These are phyloP conservation scores for Solanum sitiens DNA, from an alignment of 257 asterid genomes.

Conservation along the genomic window DNA sequence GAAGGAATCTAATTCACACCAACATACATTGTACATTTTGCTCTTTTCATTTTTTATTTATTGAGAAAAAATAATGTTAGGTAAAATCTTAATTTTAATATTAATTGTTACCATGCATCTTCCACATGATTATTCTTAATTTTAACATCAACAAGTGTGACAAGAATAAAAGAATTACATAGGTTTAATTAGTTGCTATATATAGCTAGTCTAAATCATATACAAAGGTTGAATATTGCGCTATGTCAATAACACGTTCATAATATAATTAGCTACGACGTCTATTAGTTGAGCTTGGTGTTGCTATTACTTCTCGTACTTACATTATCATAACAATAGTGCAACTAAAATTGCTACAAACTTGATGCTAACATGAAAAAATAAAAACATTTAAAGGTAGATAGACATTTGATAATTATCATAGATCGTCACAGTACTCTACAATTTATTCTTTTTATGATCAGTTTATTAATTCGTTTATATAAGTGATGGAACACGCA, in stretches of 20 bases:
- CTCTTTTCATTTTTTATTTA: neutral
- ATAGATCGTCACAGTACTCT: too few species aligned
- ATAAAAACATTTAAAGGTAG: too few species aligned
- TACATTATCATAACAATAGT: neutral
- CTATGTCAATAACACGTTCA: neutral
- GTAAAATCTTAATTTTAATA: neutral
- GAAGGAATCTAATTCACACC: neutral
- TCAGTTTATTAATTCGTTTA: too few species aligned
- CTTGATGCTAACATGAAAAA: neutral
- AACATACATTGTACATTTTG: neutral
- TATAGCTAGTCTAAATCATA: neutral
- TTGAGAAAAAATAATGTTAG: neutral
- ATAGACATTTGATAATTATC: too few species aligned
- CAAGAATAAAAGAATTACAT: neutral
- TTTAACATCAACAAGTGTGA: neutral
- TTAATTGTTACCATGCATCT: neutral
- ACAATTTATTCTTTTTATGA: too few species aligned
- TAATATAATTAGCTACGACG: neutral
- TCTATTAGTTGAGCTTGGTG: neutral
- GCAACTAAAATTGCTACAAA: neutral
- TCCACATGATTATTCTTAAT: neutral
- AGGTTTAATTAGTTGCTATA: neutral
- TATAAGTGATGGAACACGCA: neutral
- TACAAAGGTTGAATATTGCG: neutral
- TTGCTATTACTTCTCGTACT: neutral